phyloP scores from a whole-genome alignment of 2,329 filamentous ascomycete species.

The Penicillium psychrosexuale region DNA sequence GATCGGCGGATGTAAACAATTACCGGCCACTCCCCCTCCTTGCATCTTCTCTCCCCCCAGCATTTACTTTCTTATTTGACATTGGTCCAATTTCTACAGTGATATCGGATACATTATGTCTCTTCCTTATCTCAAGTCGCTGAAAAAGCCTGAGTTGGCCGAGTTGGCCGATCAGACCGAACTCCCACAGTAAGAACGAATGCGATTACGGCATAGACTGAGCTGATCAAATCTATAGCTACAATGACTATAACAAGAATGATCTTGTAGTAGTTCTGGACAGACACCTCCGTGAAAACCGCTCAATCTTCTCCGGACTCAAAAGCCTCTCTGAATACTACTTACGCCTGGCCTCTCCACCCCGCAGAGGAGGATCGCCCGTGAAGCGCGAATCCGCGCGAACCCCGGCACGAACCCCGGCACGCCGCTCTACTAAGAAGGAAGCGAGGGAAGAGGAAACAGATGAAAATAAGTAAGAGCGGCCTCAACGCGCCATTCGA shows the following conservation, averaged over 20 bases:
- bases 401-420: slow-evolving; percentile 34
- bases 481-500: slow-evolving; percentile 18
- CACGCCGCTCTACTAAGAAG: slow-evolving; percentile 27
- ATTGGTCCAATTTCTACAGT: slow-evolving; percentile 9
- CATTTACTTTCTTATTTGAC: slow-evolving; percentile 14
- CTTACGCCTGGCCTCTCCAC: slow-evolving; percentile 47
- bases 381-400: slow-evolving; percentile 48
- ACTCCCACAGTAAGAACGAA: slow-evolving; percentile 64
- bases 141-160: slow-evolving; percentile 77
- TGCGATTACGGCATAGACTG: slow-evolving; percentile 5
- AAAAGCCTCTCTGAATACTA: slow-evolving; percentile 72
- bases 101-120: slow-evolving; percentile 52
- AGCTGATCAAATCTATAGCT: slow-evolving; percentile 47
- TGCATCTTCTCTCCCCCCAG: slow-evolving; percentile 16
- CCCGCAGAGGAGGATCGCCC: slow-evolving; percentile 42
- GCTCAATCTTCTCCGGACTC: slow-evolving; percentile 61
- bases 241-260: slow-evolving; percentile 68
- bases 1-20: slow-evolving; percentile 35
- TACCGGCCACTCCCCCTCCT: slow-evolving; percentile 17
- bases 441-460: slow-evolving; percentile 44
- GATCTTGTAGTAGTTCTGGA: slow-evolving; percentile 76
- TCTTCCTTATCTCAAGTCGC: slow-evolving; percentile 72
- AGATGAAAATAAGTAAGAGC: slow-evolving; percentile 40
- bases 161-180: slow-evolving; percentile 70
- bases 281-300: slow-evolving; percentile 67